Evolutionary conservation across 176 grass and related monocot genomes (phyloP).

Genomic region (Musa schizocarpa): DNA sequence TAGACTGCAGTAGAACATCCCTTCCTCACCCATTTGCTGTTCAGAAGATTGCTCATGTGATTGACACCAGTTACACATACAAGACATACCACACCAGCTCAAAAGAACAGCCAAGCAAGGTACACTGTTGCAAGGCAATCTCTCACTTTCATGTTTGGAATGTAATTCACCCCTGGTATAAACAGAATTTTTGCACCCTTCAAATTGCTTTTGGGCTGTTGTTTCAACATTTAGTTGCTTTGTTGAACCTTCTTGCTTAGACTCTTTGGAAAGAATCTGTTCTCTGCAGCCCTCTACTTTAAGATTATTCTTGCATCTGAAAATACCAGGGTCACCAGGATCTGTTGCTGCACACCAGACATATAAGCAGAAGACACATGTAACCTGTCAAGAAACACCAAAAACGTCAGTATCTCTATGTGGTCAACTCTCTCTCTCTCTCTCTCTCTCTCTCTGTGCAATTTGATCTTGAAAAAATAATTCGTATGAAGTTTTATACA

Average conservation of each 20-base stretch:
- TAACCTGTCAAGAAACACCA: slow-evolving; percentile 43
- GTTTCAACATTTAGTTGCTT: slow-evolving; percentile 34
- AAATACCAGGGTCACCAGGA: slow-evolving; percentile 85
- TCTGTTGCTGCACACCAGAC: slow-evolving; percentile 90
- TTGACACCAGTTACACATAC: slow-evolving; percentile 42
- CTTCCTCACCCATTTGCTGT: slow-evolving; percentile 62
- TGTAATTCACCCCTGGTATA: slow-evolving; percentile 36
- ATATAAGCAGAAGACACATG: slow-evolving; percentile 58
- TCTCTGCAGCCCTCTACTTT: slow-evolving; percentile 36
- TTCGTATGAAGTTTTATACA: no score
- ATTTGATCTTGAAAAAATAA: no score
- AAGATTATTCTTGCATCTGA: slow-evolving; percentile 39
- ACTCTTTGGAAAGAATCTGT: slow-evolving; percentile 18
- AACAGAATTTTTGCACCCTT: slow-evolving; percentile 23
- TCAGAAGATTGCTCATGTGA: slow-evolving; percentile 44
- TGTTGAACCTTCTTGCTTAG: slow-evolving; percentile 17
- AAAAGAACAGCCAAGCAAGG: slow-evolving; percentile 34
- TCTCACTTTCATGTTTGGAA: slow-evolving; percentile 37
- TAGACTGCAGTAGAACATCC: slow-evolving; percentile 93
- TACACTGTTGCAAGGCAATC: slow-evolving; percentile 29
- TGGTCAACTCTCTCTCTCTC: no score
- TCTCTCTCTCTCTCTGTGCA: no score
- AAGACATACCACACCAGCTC: slow-evolving; percentile 38
- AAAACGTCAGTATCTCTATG: slow-evolving; percentile 1
- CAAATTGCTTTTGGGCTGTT: slow-evolving; percentile 20